Conservation (phyloP, 768 basidiomycete species). For the Trametes elegans region DNA sequence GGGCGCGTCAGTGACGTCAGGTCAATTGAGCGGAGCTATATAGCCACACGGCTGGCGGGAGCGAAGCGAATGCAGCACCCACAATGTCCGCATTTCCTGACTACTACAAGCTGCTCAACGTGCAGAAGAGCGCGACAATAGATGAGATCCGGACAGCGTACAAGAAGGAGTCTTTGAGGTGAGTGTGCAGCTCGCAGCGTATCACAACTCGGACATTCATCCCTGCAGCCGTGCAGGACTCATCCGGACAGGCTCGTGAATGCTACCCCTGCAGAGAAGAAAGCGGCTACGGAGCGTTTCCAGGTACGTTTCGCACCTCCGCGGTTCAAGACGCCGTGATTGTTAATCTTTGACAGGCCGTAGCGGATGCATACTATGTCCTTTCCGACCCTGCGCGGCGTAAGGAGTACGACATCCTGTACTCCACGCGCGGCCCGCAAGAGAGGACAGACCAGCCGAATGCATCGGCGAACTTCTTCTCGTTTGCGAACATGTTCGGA, state of each 20-base stretch:
- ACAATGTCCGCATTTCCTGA: slow-evolving; percentile 76
- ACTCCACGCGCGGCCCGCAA: slow-evolving; percentile 47
- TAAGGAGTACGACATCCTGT: slow-evolving; percentile 69
- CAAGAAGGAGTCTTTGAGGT: slow-evolving; percentile 78
- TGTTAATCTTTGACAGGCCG: slow-evolving; percentile 45
- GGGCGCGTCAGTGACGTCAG: slow-evolving; percentile 18
- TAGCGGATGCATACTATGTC: slow-evolving; percentile 94
- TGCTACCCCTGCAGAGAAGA: slow-evolving; percentile 68
- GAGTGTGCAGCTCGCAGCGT: slow-evolving; percentile 2
- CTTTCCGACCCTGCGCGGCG: slow-evolving; percentile 76
- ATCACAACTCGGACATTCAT: slow-evolving; percentile 15
- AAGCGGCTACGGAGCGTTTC: slow-evolving; percentile 77
- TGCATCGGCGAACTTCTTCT: slow-evolving; percentile 74
- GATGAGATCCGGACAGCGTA: slow-evolving; percentile 79
- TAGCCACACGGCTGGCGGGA: background rate
- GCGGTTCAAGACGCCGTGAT: background rate
- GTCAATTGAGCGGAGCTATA: slow-evolving; percentile 2
- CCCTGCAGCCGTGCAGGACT: slow-evolving; percentile 48
- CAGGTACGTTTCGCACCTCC: slow-evolving; percentile 46
- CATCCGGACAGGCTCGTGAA: slow-evolving; percentile 84
- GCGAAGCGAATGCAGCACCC: background rate
- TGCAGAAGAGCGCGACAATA: slow-evolving; percentile 54
- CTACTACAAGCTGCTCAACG: slow-evolving; percentile 65
- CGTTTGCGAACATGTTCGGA: slow-evolving; percentile 73
- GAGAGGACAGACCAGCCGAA: slow-evolving; percentile 62